phyloP scores from a whole-genome alignment of 148 eudicot species.

The Camellia granthamiana region DNA sequence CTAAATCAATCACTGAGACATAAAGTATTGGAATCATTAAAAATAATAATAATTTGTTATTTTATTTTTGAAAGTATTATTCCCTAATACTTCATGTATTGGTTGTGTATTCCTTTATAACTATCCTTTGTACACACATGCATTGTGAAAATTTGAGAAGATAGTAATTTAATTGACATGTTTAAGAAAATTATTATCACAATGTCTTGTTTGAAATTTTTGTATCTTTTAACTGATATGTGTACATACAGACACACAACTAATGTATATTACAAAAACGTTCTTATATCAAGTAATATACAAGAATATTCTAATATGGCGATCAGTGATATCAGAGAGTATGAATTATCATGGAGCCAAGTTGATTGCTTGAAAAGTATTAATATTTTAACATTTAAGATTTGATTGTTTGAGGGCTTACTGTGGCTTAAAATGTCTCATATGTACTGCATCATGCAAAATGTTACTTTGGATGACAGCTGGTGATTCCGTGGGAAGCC shows the following conservation, averaged over 20 bases:
- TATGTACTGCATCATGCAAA: constrained; percentile 10
- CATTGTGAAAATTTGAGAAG: neutral
- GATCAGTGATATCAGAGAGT: neutral
- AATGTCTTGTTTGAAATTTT: neutral
- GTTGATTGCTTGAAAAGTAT: neutral
- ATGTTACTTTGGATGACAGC: constrained; percentile 44
- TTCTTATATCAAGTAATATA: neutral
- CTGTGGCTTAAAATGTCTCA: neutral
- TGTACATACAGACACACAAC: neutral
- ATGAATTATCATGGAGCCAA: neutral
- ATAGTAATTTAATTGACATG: neutral
- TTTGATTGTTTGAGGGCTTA: neutral
- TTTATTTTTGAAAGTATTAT: neutral
- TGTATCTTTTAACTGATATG: neutral
- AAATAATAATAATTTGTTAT: neutral
- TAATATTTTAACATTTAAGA: neutral
- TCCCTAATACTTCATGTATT: neutral
- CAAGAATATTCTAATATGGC: neutral
- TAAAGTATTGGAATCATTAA: neutral
- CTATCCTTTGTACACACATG: neutral
- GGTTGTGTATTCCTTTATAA: neutral
- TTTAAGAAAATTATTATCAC: neutral
- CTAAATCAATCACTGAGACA: neutral
- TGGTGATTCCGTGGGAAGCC: constrained; percentile 91
- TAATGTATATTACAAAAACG: neutral